Evolutionary conservation across 176 grass and related monocot genomes (phyloP).

Genomic region (Lolium perenne): DNA sequence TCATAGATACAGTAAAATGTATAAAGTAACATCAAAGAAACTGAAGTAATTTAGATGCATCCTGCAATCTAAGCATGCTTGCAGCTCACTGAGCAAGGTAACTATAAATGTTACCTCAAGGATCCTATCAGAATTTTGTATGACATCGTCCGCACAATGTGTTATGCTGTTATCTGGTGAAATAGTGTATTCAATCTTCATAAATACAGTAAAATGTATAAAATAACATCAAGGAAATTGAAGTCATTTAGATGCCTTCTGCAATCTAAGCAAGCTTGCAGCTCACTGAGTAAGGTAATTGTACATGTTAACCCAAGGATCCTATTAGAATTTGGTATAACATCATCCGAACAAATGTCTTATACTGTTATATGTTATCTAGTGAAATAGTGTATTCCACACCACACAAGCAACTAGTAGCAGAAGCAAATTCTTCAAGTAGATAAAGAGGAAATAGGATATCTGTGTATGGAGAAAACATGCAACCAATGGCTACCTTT

Average conservation of each 20-base stretch:
- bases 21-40: background rate
- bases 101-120: background rate
- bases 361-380: background rate
- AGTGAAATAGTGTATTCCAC: background rate
- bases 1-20: slow-evolving; percentile 1
- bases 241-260: background rate
- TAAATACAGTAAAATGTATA: background rate
- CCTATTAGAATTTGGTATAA: background rate
- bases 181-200: background rate
- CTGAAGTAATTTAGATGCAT: background rate
- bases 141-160: background rate
- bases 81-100: background rate
- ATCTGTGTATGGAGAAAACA: background rate
- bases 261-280: slow-evolving; percentile 18
- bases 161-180: background rate
- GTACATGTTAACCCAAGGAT: background rate
- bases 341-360: background rate
- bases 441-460: background rate
- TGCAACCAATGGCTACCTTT: background rate
- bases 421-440: background rate
- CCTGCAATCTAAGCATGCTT: slow-evolving; percentile 17
- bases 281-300: background rate
- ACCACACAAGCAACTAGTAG: background rate
- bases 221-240: background rate
- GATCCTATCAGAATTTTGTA: background rate